Evolutionary conservation across 768 basidiomycete genomes (phyloP).

Genomic region (Collybia sp.): DNA sequence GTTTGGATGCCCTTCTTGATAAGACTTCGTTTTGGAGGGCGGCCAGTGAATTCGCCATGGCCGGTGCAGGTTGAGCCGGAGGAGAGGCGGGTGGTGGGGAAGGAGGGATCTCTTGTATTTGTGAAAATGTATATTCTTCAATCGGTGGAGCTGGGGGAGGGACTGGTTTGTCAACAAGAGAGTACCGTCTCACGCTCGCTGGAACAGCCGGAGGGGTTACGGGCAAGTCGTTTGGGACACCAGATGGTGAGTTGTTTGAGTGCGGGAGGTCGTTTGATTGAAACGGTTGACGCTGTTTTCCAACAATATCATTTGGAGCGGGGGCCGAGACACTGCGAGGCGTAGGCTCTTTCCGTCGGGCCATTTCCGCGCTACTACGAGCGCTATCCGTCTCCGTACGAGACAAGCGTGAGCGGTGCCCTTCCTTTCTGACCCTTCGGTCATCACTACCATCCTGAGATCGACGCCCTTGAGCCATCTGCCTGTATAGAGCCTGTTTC

Average conservation of each 20-base stretch:
- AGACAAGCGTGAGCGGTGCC: constrained; percentile 46
- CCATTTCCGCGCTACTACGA: constrained; percentile 37
- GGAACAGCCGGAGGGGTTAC: constrained; percentile 44
- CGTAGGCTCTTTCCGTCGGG: constrained; percentile 25
- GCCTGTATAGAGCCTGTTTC: constrained; percentile 87
- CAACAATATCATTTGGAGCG: constrained; percentile 9
- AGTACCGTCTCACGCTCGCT: constrained; percentile 71
- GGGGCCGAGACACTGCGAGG: constrained; percentile 7
- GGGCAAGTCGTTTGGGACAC: constrained; percentile 4
- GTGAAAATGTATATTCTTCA: constrained; percentile 46
- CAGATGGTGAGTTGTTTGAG: background rate
- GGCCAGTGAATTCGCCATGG: constrained; percentile 76
- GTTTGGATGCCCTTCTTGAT: constrained; percentile 92
- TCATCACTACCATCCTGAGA: constrained; percentile 45
- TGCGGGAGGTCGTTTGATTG: background rate
- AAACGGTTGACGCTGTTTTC: constrained; percentile 9
- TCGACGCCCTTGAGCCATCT: constrained; percentile 55
- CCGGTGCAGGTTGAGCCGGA: constrained; percentile 42
- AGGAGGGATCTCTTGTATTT: constrained; percentile 24
- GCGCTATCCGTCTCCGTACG: constrained; percentile 34
- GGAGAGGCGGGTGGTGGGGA: constrained; percentile 31
- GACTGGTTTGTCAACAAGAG: constrained; percentile 67
- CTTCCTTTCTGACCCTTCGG: constrained; percentile 41
- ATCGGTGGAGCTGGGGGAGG: constrained; percentile 38
- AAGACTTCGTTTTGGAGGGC: constrained; percentile 83